A percentile compares a stretch with the other conserved stretches of the same genome.
These are phyloP conservation scores for Allantophomopsis cytisporea DNA, from an alignment of 2,329 filamentous ascomycete species.

Conservation along the genomic window DNA sequence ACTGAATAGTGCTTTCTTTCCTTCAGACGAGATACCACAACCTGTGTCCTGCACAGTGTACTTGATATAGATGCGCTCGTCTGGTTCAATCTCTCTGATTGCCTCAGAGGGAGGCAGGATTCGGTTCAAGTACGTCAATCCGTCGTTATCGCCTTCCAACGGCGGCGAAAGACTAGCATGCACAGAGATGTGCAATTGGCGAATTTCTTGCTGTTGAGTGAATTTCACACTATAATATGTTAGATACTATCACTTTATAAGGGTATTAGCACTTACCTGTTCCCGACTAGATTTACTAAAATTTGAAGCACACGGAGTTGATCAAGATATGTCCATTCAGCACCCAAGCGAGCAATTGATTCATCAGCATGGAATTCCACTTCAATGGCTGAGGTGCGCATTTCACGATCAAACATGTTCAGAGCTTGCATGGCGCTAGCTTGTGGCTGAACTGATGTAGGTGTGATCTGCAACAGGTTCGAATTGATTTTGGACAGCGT, in stretches of 20 bases:
- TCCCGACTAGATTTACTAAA: slow-evolving; percentile 63
- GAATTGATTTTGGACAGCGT: slow-evolving; percentile 65
- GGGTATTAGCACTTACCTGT: slow-evolving; percentile 24
- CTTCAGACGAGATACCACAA: slow-evolving; percentile 52
- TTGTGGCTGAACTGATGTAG: slow-evolving; percentile 52
- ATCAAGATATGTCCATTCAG: slow-evolving; percentile 56
- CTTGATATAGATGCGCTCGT: slow-evolving; percentile 37
- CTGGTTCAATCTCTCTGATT: too few relatives aligned
- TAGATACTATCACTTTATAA: too few relatives aligned
- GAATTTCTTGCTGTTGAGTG: slow-evolving; percentile 42
- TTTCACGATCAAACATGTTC: slow-evolving; percentile 68
- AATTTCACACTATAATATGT: slow-evolving; percentile 19
- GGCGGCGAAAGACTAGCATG: slow-evolving; percentile 20
- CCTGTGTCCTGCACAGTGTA: slow-evolving; percentile 68
- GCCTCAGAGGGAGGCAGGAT: too few relatives aligned
- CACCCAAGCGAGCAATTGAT: slow-evolving; percentile 39
- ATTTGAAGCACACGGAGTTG: slow-evolving; percentile 65
- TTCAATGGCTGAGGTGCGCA: slow-evolving; percentile 53
- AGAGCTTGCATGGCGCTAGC: slow-evolving; percentile 51
- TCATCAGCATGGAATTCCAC: slow-evolving; percentile 49
- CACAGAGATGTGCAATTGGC: slow-evolving; percentile 36
- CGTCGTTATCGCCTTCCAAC: slow-evolving; percentile 1
- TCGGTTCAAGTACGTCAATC: too few relatives aligned
- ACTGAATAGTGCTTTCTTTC: slow-evolving; percentile 62
- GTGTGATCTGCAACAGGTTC: slow-evolving; percentile 57